Conservation (phyloP, 2,329 filamentous ascomycete genomes). For the Allantophomopsis cytisporea region DNA sequence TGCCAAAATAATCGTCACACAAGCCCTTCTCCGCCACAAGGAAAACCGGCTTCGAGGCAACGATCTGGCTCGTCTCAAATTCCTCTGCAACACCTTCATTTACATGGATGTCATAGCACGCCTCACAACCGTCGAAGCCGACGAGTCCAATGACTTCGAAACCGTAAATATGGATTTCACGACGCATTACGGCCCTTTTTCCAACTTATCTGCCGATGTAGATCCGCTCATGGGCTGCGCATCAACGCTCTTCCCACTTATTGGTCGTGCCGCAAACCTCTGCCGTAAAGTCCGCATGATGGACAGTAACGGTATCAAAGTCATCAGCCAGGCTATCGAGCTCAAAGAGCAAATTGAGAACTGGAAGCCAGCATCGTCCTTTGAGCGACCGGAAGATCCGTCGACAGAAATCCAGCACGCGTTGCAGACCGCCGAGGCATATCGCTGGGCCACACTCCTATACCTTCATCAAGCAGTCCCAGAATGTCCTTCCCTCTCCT, state of each 20-base stretch:
- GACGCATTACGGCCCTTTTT: constrained; percentile 25
- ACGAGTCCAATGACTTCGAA: constrained; percentile 39
- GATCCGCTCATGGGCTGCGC: constrained; percentile 62
- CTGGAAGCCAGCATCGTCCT: constrained; percentile 38
- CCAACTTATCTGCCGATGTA: constrained; percentile 30
- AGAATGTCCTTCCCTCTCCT: constrained; percentile 45
- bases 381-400: constrained; percentile 49
- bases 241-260: constrained; percentile 51
- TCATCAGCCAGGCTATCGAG: constrained; percentile 47
- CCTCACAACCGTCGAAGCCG: constrained; percentile 39
- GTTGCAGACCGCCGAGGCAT: constrained; percentile 53
- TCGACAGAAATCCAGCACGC: constrained; percentile 47
- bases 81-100: constrained; percentile 60
- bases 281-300: constrained; percentile 45
- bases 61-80: constrained; percentile 42
- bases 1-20: constrained; percentile 48
- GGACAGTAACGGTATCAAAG: constrained; percentile 37
- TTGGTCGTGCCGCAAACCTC: constrained; percentile 50
- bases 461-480: constrained; percentile 58
- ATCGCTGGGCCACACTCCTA: constrained; percentile 51
- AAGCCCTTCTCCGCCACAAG: constrained; percentile 35
- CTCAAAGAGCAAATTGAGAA: constrained; percentile 44
- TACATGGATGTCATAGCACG: constrained; percentile 64
- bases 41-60: constrained; percentile 25
- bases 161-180: constrained; percentile 19